phyloP scores from a whole-genome alignment of 805 yeast genomes.

The Torulaspora maleeae region DNA sequence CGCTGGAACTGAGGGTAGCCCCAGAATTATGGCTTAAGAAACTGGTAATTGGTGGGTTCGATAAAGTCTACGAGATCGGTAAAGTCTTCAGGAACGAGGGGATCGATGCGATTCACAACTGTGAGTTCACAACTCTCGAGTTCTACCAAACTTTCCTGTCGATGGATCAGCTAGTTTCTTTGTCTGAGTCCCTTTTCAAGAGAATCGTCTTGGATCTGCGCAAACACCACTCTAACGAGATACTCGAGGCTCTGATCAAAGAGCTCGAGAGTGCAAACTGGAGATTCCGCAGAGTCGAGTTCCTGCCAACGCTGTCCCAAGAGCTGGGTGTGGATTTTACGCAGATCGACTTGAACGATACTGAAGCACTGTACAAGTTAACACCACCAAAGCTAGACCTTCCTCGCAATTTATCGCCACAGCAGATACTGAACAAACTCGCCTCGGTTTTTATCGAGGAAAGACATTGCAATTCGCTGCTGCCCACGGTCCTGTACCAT shows the following conservation, averaged over 20 bases:
- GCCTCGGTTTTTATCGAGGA: conserved; percentile 63
- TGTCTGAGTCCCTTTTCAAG: conserved; percentile 56
- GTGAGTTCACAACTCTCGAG: conserved; percentile 89
- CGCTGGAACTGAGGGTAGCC: conserved; percentile 73
- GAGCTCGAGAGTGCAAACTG: conserved; percentile 18
- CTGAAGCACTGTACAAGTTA: conserved; percentile 15
- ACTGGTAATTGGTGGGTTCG: conserved; percentile 78
- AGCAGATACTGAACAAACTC: conserved; percentile 60
- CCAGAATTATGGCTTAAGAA: conserved; percentile 94
- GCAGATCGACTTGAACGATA: conserved; percentile 35
- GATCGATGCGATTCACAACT: conserved; percentile 86
- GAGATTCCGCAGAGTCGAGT: conserved; percentile 32
- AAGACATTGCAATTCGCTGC: conserved; percentile 38
- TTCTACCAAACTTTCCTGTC: conserved; percentile 72
- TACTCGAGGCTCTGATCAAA: conserved; percentile 6
- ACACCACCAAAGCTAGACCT: conserved; percentile 11
- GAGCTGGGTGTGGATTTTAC: conserved; percentile 23
- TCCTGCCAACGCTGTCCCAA: conserved; percentile 27
- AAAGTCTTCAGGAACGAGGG: conserved; percentile 88
- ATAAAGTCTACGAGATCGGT: conserved; percentile 83
- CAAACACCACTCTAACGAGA: conserved; percentile 8
- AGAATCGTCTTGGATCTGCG: conserved; percentile 36
- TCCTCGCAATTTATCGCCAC: conserved; percentile 39
- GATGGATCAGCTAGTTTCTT: conserved; percentile 57
- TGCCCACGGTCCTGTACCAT: conserved; percentile 71